phyloP scores from a whole-genome alignment of 768 basidiomycete species.

The Boletus rubroflammeus region DNA sequence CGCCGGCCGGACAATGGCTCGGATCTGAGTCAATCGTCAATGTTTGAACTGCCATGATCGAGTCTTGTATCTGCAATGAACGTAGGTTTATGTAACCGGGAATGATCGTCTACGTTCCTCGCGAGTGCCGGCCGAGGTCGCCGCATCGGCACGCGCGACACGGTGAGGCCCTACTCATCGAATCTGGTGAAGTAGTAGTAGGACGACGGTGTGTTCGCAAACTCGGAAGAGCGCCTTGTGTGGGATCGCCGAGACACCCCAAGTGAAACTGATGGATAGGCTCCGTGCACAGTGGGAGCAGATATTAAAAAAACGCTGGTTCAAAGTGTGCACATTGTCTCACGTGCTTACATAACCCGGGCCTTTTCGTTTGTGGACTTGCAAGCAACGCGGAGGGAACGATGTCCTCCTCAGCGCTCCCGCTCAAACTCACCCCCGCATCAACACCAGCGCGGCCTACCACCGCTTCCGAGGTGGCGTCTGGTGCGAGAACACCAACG shows the following conservation, averaged over 20 bases:
- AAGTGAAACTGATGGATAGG: too few species aligned
- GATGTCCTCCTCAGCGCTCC: conserved; percentile 55
- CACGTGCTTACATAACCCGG: conserved; percentile 4
- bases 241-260: background rate
- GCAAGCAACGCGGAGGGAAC: conserved; percentile 2
- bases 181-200: conserved; percentile 1
- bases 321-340: background rate
- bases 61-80: conserved; percentile 10
- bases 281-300: too few species aligned
- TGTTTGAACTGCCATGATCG: background rate
- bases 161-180: background rate
- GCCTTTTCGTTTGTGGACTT: background rate
- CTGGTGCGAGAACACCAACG: conserved; percentile 41
- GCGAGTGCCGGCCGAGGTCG: conserved; percentile 13
- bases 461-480: conserved; percentile 19
- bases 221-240: background rate
- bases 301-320: too few species aligned
- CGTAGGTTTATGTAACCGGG: conserved; percentile 15
- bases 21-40: conserved; percentile 13
- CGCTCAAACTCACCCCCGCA: conserved; percentile 58
- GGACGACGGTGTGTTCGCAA: background rate
- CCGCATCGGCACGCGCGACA: conserved; percentile 25
- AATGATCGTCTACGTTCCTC: conserved; percentile 10
- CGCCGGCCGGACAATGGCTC: conserved; percentile 2
- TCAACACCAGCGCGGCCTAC: conserved; percentile 48